Percentiles rank a stretch among this genome's conserved stretches.
These are phyloP conservation scores for Myrica gale DNA, from an alignment of 306 rosid species.

Conservation along the genomic window DNA sequence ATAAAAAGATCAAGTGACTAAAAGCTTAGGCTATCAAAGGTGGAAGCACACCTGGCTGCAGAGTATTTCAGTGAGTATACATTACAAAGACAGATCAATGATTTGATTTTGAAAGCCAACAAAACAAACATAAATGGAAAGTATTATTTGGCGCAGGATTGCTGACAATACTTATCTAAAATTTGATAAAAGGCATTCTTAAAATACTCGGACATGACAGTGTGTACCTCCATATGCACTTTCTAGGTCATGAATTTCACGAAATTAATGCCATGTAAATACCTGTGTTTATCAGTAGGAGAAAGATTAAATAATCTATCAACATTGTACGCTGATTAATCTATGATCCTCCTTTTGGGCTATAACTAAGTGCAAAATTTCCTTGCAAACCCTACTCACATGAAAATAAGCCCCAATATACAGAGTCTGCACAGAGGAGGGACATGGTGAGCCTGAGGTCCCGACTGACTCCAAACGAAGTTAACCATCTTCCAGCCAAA, in stretches of 20 bases:
- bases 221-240: not conserved
- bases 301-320: not conserved
- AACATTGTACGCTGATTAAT: not conserved
- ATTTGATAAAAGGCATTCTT: not conserved
- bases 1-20: not conserved
- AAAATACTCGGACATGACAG: not conserved
- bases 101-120: not conserved
- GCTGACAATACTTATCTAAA: not conserved
- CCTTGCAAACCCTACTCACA: conserved; percentile 11
- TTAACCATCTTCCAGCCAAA: conserved; percentile 20
- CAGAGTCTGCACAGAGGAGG: conserved; percentile 1
- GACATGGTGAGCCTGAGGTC: not conserved
- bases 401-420: conserved; percentile 4
- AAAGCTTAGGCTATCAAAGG: not conserved
- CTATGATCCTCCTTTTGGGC: not conserved
- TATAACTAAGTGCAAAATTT: not conserved
- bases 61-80: not conserved
- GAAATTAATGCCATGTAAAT: not conserved
- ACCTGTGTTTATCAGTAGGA: not conserved
- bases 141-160: not conserved
- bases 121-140: not conserved
- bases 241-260: not conserved
- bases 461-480: not conserved
- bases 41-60: not conserved
- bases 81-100: not conserved